A percentile compares a stretch with the other conserved stretches of the same genome.
Conservation (phyloP, 2,329 filamentous ascomycete species). For the Nectriaceae sp. region DNA sequence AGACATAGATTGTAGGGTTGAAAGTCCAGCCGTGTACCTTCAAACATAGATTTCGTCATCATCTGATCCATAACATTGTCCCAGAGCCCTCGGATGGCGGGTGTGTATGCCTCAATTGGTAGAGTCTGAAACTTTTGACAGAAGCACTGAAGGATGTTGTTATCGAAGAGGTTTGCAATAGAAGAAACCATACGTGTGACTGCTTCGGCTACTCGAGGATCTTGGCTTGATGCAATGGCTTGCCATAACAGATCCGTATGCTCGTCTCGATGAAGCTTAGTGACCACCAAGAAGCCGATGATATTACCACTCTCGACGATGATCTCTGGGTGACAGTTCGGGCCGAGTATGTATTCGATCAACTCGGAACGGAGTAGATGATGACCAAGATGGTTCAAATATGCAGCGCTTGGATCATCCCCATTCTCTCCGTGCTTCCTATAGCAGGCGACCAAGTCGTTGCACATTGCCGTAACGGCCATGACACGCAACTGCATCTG, state of each 20-base stretch:
- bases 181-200: conserved; percentile 65
- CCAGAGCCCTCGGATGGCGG: conserved; percentile 63
- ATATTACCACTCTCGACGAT: conserved; percentile 82
- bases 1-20: conserved; percentile 57
- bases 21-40: conserved; percentile 35
- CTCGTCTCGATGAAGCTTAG: conserved; percentile 66
- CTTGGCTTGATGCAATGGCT: conserved; percentile 77
- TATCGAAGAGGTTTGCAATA: conserved; percentile 51
- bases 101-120: conserved; percentile 63
- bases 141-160: conserved; percentile 60
- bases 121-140: conserved; percentile 70
- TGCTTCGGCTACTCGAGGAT: conserved; percentile 81
- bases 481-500: conserved; percentile 89
- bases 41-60: conserved; percentile 44
- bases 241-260: conserved; percentile 85
- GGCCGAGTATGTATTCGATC: conserved; percentile 83
- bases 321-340: conserved; percentile 90
- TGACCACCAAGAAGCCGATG: conserved; percentile 83
- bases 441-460: conserved; percentile 69
- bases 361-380: conserved; percentile 71
- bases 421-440: conserved; percentile 52
- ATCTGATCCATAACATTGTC: conserved; percentile 55
- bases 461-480: conserved; percentile 74
- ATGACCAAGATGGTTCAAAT: conserved; percentile 68
- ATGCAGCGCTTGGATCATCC: conserved; percentile 41